Percentiles rank a stretch among this genome's conserved stretches.
phyloP scores from a whole-genome alignment of 768 basidiomycete species.

The Leccinum broughii region DNA sequence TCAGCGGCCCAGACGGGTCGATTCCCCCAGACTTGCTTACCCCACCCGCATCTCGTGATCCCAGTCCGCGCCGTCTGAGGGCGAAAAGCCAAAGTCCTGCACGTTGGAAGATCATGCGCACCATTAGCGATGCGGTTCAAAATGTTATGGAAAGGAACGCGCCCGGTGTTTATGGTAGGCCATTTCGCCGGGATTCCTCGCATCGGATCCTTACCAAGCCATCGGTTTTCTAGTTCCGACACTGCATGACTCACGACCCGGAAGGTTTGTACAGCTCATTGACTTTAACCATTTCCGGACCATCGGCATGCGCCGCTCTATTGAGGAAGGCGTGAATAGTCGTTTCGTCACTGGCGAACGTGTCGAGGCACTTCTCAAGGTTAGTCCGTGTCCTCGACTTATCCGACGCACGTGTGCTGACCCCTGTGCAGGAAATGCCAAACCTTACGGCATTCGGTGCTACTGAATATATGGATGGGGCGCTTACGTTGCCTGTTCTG shows the following conservation, averaged over 20 bases:
- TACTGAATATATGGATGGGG: constrained; percentile 98
- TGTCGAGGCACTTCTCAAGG: constrained; percentile 76
- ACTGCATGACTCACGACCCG: constrained; percentile 69
- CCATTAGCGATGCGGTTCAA: constrained; percentile 78
- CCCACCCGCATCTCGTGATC: constrained; percentile 79
- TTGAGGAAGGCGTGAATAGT: constrained; percentile 85
- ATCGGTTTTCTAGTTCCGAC: constrained; percentile 52
- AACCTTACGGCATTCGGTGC: constrained; percentile 89
- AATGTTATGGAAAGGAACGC: constrained; percentile 61
- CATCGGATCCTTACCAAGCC: constrained; percentile 3
- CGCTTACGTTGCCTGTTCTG: constrained; percentile 80
- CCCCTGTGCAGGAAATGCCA: constrained; percentile 71
- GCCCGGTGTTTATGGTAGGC: constrained; percentile 72
- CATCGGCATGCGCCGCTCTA: constrained; percentile 90
- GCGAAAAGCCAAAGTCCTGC: constrained; percentile 80
- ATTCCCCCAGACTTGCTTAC: constrained; percentile 77
- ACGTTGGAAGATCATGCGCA: constrained; percentile 78
- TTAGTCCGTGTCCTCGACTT: constrained; percentile 30
- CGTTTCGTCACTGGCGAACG: constrained; percentile 93
- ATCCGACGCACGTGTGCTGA: constrained; percentile 4
- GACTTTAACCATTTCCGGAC: constrained; percentile 98
- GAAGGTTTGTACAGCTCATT: constrained; percentile 80
- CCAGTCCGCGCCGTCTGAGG: constrained; percentile 74
- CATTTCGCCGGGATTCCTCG: neutral
- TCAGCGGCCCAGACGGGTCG: constrained; percentile 64